phyloP scores from a whole-genome alignment of 805 yeast genomes.

The Saccharomycopsis sp. region DNA sequence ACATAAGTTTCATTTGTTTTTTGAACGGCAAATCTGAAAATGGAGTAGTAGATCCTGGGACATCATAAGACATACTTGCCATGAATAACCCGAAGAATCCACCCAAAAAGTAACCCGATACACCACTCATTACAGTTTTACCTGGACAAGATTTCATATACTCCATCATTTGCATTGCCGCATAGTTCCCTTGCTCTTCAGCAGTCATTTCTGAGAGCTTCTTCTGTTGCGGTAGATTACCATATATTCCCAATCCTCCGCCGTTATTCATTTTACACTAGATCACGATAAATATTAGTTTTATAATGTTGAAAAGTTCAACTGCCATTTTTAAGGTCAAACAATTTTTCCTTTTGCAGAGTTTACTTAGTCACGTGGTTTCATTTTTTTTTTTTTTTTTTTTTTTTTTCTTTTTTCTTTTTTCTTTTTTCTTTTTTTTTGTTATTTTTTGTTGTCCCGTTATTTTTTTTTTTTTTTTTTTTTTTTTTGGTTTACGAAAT shows the following conservation, averaged over 20 bases:
- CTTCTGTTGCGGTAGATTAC: conserved; percentile 33
- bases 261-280: background rate
- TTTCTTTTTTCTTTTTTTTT: no score
- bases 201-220: conserved; percentile 68
- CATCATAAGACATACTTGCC: conserved; percentile 58
- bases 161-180: conserved; percentile 75
- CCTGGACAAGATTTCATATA: conserved; percentile 95
- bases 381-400: no score
- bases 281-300: background rate
- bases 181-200: conserved; percentile 89
- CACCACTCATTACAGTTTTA: conserved; percentile 85
- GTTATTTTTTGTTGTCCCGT: no score
- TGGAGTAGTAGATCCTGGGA: conserved; percentile 51
- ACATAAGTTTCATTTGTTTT: conserved; percentile 88
- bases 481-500: no score
- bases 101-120: conserved; percentile 88
- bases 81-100: conserved; percentile 94
- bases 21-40: conserved; percentile 81
- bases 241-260: conserved; percentile 11
- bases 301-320: background rate
- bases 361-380: no score
- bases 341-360: no score
- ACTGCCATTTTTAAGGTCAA: background rate
- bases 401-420: no score
- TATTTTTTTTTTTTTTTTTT: no score